Evolutionary conservation across 176 grass and related monocot species (phyloP), one percentile per base, ranked within the genome.

Genomic region (Guadua angustifolia): DNA sequence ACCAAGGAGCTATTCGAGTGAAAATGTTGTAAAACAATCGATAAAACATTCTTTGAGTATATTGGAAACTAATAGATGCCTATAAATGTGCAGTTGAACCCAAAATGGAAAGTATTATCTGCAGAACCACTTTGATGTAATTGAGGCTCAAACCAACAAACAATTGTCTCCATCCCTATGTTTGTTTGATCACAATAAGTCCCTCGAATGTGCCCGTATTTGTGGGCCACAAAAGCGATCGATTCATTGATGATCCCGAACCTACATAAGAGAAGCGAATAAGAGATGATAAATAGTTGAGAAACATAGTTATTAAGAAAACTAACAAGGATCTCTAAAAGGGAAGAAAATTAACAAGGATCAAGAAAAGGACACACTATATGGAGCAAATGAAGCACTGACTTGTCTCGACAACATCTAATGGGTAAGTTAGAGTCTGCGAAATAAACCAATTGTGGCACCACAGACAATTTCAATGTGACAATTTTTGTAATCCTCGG

Each of bases 331-430:
- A n/a, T n/a, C n/a, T n/a, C n/a, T n/a, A n/a, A n/a, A n/a, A n/a
- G n/a, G n/a, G 44, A 43, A 77, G 60, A 57, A 60, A 52, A 69
- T 49, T 4, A 42, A 26, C 11, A 12, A 83, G 26, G 60, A 65
- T 80, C 36, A 16, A 45, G 83, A 9, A 29, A 47, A 69, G 8
- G 25, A 61, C 32, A 43, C 58, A 17, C 9, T 21, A 86, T 53
- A 75, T 2, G n/a, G n/a, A n/a, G n/a, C n/a, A n/a, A 36, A 32
- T 65, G 26, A 72, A 78, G 63, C 88, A 93, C 95, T 98, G 95
- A 98, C 95, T 86, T 98, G 95, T 79, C 95, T 87, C 89, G 80
- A 95, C 93, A 79, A 98, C 95, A 92, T 98, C 95, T 71, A 98
- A 81, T 19, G 95, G 95, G 59, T 98, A 98, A 46, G 92, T 98